Evolutionary conservation across 352 stramenopile species (phyloP), one percentile per base, ranked within the genome.

Genomic region (Elongisporangium undulatum): DNA sequence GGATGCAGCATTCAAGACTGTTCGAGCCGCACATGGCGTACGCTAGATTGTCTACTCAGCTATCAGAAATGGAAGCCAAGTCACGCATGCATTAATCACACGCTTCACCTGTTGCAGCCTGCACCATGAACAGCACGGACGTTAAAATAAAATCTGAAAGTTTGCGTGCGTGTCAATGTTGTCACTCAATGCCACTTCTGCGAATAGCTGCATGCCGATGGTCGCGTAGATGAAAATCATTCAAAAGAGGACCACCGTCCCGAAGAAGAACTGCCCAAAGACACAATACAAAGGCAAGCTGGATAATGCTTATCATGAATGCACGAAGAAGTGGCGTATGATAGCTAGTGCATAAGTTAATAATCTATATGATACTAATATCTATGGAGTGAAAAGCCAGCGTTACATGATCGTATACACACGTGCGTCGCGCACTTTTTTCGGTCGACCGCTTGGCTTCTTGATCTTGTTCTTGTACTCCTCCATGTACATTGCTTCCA

Each of bases 141-240:
- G 77, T 95, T 45, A 83, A 87, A 51, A 98, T n/a, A n/a, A 95
- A 41, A 81, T 79, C 64, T 96, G 88, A 53, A 98, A 98, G 69
- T 98, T 98, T 20, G 88, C 81, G 53, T 97, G 88, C 12, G 67
- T 63, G 61, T 97, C 84, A 48, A 98, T 79, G 51, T 89, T 89
- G 29, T 77, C 66, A 0, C 50, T 66, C 49, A 95, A 65, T 22
- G 76, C 77, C 2, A 98, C 77, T 29, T 91, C 96, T 17, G 88
- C 89, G 64, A 97, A 98, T 22, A 98, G 77, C 71, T 98, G 88
- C 17, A 98, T 85, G 1, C 91, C 91, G 77, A 97, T 89, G 0
- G 94, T 92, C 49, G 93, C 75, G 64, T 96, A 98, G 59, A 98
- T 98, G 72, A 97, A 98, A 17, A 97, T 71, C 68, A 98, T 86